Conservation (phyloP, 2,329 filamentous ascomycete genomes). For the Calonectria honghensis region DNA sequence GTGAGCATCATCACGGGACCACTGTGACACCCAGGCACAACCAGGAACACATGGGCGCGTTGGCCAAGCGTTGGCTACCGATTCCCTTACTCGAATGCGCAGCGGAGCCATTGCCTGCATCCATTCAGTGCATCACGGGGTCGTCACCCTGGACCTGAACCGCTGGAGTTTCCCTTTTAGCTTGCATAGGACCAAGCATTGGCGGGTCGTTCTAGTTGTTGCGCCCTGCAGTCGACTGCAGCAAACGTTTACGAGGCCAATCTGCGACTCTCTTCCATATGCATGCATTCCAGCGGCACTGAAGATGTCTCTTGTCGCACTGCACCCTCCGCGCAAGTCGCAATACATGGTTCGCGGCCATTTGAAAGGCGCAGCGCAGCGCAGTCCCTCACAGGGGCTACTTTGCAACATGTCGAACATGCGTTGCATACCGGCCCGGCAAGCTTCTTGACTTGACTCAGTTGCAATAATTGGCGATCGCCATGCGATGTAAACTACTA, state of each 20-base stretch:
- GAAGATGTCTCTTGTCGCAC: conserved; percentile 15
- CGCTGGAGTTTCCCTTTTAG: conserved; percentile 16
- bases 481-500: neutral
- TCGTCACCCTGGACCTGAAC: conserved; percentile 21
- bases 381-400: neutral
- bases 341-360: neutral
- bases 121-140: conserved; percentile 31
- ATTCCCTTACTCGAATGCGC: neutral
- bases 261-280: conserved; percentile 10
- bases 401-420: neutral
- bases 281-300: conserved; percentile 16
- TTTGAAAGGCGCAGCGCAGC: neutral
- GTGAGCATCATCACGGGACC: conserved; percentile 50
- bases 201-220: conserved; percentile 26
- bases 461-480: neutral
- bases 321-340: neutral
- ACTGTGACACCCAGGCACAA: conserved; percentile 30
- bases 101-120: neutral
- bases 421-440: conserved; percentile 17
- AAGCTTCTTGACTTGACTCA: conserved; percentile 23
- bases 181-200: conserved; percentile 28
- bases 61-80: conserved; percentile 1
- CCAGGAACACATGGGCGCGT: conserved; percentile 11
- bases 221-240: conserved; percentile 24
- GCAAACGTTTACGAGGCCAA: conserved; percentile 32